These are phyloP conservation scores for Fagopyrum esculentum DNA, from an alignment of 148 eudicot genomes.

Conservation along the genomic window DNA sequence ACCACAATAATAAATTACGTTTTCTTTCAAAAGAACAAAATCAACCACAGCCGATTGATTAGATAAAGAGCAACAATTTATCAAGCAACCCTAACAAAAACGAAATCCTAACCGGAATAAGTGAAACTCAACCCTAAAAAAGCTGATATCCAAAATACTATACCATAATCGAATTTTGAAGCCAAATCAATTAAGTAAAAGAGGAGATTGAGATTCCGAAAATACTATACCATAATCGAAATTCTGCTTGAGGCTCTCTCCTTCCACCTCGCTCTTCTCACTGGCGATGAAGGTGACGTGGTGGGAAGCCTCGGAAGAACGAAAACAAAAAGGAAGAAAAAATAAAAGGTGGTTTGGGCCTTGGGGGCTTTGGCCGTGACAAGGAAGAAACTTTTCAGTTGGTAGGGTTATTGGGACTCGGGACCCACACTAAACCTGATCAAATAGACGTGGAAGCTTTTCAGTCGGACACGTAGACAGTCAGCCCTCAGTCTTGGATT, in stretches of 20 bases:
- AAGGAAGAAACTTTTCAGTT: not conserved
- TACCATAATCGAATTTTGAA: not conserved
- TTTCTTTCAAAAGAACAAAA: not conserved
- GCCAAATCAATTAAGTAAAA: not conserved
- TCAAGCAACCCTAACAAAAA: not conserved
- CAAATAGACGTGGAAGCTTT: not conserved
- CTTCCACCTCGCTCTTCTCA: not conserved
- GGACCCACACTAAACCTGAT: not conserved
- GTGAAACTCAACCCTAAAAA: not conserved
- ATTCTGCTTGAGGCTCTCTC: constrained; percentile 1
- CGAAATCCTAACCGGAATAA: not conserved
- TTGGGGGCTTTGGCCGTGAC: not conserved
- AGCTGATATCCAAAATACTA: not conserved
- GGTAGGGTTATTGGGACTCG: not conserved
- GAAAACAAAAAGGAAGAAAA: not conserved
- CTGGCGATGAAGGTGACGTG: not conserved
- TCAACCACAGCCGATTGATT: not conserved
- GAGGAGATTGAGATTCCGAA: not conserved
- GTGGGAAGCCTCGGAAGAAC: not conserved
- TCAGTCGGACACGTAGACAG: not conserved
- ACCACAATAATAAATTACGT: not conserved
- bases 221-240: not conserved
- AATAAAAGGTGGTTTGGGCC: too few species aligned
- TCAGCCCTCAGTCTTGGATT: not conserved
- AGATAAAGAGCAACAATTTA: not conserved